Evolutionary conservation across 2,329 filamentous ascomycete species (phyloP).

Genomic region (Colletotrichum spinosum): DNA sequence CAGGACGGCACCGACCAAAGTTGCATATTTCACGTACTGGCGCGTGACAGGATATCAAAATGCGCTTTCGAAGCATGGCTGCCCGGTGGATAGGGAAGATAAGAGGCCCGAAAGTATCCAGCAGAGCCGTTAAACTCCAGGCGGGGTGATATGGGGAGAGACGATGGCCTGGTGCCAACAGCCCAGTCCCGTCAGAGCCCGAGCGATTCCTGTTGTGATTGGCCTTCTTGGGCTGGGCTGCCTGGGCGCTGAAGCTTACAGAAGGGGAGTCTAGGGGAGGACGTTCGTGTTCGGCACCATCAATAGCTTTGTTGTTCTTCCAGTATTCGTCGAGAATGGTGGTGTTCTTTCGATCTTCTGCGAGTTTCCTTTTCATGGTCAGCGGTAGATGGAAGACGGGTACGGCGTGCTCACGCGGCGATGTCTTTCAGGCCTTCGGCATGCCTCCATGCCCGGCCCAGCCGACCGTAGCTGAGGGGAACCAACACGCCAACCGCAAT

Average conservation of each 20-base stretch:
- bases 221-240: conserved; percentile 50
- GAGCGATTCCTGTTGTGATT: conserved; percentile 67
- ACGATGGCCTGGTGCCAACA: conserved; percentile 71
- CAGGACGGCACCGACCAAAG: conserved; percentile 72
- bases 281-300: conserved; percentile 49
- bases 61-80: conserved; percentile 86
- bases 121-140: conserved; percentile 79
- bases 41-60: conserved; percentile 86
- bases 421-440: conserved; percentile 80
- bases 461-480: conserved; percentile 83
- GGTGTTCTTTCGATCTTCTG: conserved; percentile 72
- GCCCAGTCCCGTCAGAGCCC: conserved; percentile 69
- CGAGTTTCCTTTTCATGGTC: conserved; percentile 63
- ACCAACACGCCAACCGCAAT: conserved; percentile 92
- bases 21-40: conserved; percentile 89
- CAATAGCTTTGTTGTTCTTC: conserved; percentile 67
- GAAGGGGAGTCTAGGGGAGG: conserved; percentile 64
- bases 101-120: conserved; percentile 89
- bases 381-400: conserved; percentile 41
- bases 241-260: conserved; percentile 55
- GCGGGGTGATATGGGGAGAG: conserved; percentile 87
- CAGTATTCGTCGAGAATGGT: conserved; percentile 83
- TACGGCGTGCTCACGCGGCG: conserved; percentile 67
- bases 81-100: conserved; percentile 93
- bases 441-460: conserved; percentile 92